Percentiles rank a stretch among this genome's conserved stretches.
Evolutionary conservation across 140 eudicot genomes (phyloP).

Genomic region (Senecio squalidus): DNA sequence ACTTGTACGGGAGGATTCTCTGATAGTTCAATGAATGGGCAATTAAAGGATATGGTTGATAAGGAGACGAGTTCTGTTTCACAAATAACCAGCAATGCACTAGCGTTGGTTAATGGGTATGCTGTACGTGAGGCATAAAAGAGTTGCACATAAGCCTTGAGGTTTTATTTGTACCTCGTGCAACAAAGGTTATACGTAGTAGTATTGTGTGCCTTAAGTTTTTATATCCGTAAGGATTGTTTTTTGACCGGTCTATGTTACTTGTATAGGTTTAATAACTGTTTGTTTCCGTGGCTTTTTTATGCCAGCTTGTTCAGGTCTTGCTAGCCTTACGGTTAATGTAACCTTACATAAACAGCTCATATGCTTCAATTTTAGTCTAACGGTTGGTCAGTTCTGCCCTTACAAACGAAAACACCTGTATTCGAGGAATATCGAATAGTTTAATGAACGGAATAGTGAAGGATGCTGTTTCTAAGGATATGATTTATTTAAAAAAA

Average conservation of each 20-base stretch:
- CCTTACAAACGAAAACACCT: too few species aligned
- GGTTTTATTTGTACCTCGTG: not conserved
- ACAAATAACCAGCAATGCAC: slow-evolving; percentile 61
- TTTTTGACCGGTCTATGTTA: slow-evolving; percentile 19
- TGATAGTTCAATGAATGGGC: slow-evolving; percentile 36
- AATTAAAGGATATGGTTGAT: slow-evolving; percentile 38
- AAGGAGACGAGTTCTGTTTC: slow-evolving; percentile 31
- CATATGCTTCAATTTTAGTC: too few species aligned
- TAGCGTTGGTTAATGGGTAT: slow-evolving; percentile 55
- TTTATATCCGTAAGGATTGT: slow-evolving; percentile 14
- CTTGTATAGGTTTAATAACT: slow-evolving; percentile 11
- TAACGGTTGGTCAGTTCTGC: too few species aligned
- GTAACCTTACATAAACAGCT: too few species aligned
- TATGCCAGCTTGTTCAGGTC: slow-evolving; percentile 7
- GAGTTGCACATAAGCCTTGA: slow-evolving; percentile 16
- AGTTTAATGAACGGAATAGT: too few species aligned
- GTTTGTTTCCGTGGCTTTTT: slow-evolving; percentile 9
- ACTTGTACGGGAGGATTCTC: slow-evolving; percentile 53
- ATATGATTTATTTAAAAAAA: too few species aligned
- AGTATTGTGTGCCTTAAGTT: slow-evolving; percentile 17
- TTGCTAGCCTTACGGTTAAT: slow-evolving; percentile 4
- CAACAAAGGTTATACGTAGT: slow-evolving; percentile 5
- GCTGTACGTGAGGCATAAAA: slow-evolving; percentile 31
- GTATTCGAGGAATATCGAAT: too few species aligned
- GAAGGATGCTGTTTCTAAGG: too few species aligned